Evolutionary conservation across 257 asterid genomes (phyloP).

Genomic region (Rubia yunnanensis): DNA sequence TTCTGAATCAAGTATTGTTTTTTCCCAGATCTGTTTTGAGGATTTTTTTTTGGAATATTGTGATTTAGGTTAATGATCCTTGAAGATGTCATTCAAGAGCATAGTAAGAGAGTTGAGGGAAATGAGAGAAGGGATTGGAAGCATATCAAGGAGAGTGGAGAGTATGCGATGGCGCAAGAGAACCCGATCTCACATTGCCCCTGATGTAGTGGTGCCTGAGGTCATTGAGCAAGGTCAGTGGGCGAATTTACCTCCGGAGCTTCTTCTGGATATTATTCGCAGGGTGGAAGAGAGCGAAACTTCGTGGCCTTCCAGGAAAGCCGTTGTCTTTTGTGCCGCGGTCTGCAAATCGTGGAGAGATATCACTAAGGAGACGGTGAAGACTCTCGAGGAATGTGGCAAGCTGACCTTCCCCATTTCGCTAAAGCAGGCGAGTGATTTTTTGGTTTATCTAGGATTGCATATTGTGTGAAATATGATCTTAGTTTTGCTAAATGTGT

Average conservation of each 20-base stretch:
- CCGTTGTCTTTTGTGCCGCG: constrained; percentile 75
- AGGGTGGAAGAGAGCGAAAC: constrained; percentile 91
- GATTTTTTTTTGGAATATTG: neutral
- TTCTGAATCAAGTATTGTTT: neutral
- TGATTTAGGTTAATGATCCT: constrained; percentile 11
- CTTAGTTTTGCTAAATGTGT: neutral
- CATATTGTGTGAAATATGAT: constrained; percentile 9
- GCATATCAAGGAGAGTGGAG: constrained; percentile 50
- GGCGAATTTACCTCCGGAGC: constrained; percentile 87
- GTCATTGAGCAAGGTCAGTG: constrained; percentile 73
- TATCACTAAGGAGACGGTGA: constrained; percentile 85
- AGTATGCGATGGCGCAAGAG: constrained; percentile 64
- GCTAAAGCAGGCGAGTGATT: constrained; percentile 62
- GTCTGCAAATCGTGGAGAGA: constrained; percentile 96
- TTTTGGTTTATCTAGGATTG: neutral
- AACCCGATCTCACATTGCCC: constrained; percentile 57
- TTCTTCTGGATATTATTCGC: constrained; percentile 72
- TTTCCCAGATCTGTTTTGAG: constrained; percentile 2
- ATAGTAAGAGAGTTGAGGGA: constrained; percentile 67
- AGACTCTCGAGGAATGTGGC: constrained; percentile 90
- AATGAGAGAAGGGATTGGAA: constrained; percentile 80
- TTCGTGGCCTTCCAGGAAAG: constrained; percentile 85
- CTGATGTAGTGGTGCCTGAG: constrained; percentile 49
- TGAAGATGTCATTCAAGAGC: constrained; percentile 70
- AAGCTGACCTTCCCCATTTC: constrained; percentile 90